Base-by-base conservation (phyloP, 208 protist genomes). In the Acanthamoeba royreba region DNA sequence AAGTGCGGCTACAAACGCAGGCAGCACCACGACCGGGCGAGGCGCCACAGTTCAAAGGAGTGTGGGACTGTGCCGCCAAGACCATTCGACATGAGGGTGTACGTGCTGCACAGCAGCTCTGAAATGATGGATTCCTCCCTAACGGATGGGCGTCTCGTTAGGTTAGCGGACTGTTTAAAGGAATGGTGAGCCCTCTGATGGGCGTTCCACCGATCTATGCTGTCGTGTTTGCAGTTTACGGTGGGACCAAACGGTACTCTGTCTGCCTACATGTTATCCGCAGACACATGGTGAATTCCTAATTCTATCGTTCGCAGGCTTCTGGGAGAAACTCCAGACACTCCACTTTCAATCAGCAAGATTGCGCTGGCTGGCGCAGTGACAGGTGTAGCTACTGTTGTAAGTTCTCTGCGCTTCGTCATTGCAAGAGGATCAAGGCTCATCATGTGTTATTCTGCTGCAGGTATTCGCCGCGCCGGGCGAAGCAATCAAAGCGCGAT, bases 151-250 rank as follows among this genome's bases (percentile, higher is more conserved):
- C n/a, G n/a, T n/a, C n/a, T n/a, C n/a, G n/a, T n/a, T n/a, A 87
- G 79, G 49, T 89, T 31, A 8, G 53, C 22, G 81, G 81, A 17
- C 19, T 89, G 81, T 89, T 47, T 33, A 89, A 89, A 22, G 81
- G 81, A 7, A 89, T 89, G 81, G 81, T 58, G 28, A 69, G 49
- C 38, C 81, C 81, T 25, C 53, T 89, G 4, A 31, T 66, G 49
- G 81, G 81, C 46, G 81, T 89, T 45, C 81, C 81, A 13, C 81
- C 81, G 0, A 89, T 89, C 53, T 89, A 66, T 13, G 81, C 81
- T 3, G 47, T 89, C n/a, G 45, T 66, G 9, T 89, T 89, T 15
- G 81, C 49, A 1, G 81, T 66, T 33, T 89, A 89, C 38, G 81
- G 81, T 31, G 38, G 33, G 49, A 66, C 49, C 81, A 89, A 89